A percentile compares a stretch with the other conserved stretches of the same genome.
phyloP scores from a whole-genome alignment of 2,329 filamentous ascomycete genomes.

The Trichoderma sp. region DNA sequence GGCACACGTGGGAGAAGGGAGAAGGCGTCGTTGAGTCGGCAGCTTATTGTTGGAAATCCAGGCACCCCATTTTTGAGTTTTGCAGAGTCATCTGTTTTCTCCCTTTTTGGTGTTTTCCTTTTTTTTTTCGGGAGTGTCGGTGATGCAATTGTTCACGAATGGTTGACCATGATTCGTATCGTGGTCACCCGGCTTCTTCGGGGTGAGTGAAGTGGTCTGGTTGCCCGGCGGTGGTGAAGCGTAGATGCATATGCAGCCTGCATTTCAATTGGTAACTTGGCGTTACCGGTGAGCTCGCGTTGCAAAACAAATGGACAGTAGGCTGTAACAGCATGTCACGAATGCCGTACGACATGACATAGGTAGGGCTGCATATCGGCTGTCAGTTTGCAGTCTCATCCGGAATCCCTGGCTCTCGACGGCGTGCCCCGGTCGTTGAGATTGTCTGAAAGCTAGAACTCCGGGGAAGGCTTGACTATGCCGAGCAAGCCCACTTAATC shows the following conservation, averaged over 20 bases:
- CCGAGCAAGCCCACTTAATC: not conserved
- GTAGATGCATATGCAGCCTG: not conserved
- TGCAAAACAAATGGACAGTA: not conserved
- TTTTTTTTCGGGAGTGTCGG: not conserved
- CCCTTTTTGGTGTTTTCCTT: not conserved
- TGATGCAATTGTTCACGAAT: not conserved
- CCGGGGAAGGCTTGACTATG: not conserved
- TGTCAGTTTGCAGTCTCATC: not conserved
- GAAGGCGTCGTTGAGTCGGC: not conserved
- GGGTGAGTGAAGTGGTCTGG: not conserved
- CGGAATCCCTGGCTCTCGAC: not conserved
- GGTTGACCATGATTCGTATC: not conserved
- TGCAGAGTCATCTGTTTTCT: not conserved
- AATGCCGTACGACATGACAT: constrained; percentile 2
- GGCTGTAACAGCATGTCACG: not conserved
- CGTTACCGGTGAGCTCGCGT: constrained; percentile 1
- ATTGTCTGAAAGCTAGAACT: not conserved
- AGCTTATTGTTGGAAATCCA: not conserved
- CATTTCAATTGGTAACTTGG: not conserved
- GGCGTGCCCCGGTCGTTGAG: not conserved
- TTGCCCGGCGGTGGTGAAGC: not conserved
- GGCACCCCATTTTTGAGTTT: not conserved
- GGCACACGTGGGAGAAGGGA: constrained; percentile 9
- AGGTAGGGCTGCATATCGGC: constrained; percentile 14
- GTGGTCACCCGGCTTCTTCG: not conserved